Percentiles rank a stretch among this genome's conserved stretches.
Conservation (phyloP, 805 yeast species). For the Candida endomychidarum region DNA sequence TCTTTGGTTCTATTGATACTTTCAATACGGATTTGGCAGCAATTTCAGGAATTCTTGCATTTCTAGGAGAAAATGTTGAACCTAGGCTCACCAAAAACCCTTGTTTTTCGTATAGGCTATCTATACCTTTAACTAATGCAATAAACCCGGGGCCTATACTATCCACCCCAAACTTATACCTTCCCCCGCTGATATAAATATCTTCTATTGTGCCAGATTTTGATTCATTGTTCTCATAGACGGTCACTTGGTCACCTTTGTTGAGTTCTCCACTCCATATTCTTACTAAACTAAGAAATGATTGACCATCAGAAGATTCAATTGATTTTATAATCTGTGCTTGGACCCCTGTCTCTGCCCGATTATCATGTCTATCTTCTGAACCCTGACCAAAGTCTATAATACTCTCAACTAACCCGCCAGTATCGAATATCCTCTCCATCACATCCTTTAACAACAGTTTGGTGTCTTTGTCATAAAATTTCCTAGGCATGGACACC, state of each 20-base stretch:
- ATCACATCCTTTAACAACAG: conserved; percentile 57
- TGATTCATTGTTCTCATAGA: conserved; percentile 62
- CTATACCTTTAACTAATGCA: conserved; percentile 66
- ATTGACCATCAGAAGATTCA: conserved; percentile 52
- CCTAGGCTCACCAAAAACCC: too few species aligned
- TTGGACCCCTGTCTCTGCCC: too few species aligned
- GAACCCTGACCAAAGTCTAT: conserved; percentile 13
- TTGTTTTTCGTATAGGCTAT: conserved; percentile 52
- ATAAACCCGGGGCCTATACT: conserved; percentile 65
- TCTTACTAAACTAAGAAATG: conserved; percentile 59
- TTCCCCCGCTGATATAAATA: conserved; percentile 61
- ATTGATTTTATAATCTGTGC: conserved; percentile 50
- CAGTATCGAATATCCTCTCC: conserved; percentile 45
- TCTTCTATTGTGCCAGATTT: conserved; percentile 41
- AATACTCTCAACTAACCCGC: conserved; percentile 53
- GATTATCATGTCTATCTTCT: neutral
- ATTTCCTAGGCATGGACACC: conserved; percentile 39
- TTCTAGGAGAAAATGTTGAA: too few species aligned
- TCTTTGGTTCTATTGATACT: conserved; percentile 77
- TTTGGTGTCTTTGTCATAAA: conserved; percentile 55
- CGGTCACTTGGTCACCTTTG: conserved; percentile 45
- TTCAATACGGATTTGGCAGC: conserved; percentile 74
- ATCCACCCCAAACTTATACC: conserved; percentile 59
- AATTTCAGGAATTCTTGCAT: too few species aligned
- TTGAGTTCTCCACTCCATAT: conserved; percentile 60